These are phyloP conservation scores for Seiridium cupressi DNA, from an alignment of 2,329 filamentous ascomycete genomes.

Conservation along the genomic window DNA sequence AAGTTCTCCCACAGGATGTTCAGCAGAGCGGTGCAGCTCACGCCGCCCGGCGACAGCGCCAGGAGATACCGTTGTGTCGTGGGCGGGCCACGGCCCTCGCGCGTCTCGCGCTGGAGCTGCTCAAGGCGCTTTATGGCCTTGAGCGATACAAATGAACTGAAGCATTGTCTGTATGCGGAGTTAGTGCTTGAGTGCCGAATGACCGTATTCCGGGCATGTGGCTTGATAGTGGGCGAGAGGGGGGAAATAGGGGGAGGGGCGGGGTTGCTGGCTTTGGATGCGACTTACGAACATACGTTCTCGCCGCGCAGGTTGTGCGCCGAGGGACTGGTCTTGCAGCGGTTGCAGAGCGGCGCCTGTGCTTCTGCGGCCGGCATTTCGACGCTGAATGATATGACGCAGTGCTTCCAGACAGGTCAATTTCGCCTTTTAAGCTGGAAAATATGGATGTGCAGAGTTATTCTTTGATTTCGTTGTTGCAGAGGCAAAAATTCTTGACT, in stretches of 20 bases:
- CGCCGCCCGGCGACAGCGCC: constrained; percentile 73
- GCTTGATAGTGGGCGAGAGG: background rate
- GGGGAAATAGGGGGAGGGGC: background rate
- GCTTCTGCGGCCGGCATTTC: background rate
- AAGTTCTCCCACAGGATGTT: constrained; percentile 73
- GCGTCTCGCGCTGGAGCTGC: constrained; percentile 47
- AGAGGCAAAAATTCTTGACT: constrained; percentile 7
- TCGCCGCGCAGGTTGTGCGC: constrained; percentile 27
- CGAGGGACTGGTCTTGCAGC: constrained; percentile 29
- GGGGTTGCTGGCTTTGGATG: background rate
- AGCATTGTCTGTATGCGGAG: constrained; percentile 63
- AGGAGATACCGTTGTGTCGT: constrained; percentile 58
- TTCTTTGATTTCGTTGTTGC: background rate
- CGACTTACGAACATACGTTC: constrained; percentile 23
- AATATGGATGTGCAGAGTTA: background rate
- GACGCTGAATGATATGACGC: too few relatives aligned
- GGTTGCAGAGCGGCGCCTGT: constrained; percentile 18
- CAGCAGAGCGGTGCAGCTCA: constrained; percentile 75
- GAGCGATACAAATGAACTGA: constrained; percentile 70
- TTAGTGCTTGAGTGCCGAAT: background rate
- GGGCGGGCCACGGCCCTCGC: constrained; percentile 28
- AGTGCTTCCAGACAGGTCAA: background rate
- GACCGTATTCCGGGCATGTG: too few relatives aligned
- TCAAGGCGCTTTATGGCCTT: constrained; percentile 76
- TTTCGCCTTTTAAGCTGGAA: background rate